Evolutionary conservation across 73 alveolate species (phyloP).

Genomic region (Uronychia setigera): DNA sequence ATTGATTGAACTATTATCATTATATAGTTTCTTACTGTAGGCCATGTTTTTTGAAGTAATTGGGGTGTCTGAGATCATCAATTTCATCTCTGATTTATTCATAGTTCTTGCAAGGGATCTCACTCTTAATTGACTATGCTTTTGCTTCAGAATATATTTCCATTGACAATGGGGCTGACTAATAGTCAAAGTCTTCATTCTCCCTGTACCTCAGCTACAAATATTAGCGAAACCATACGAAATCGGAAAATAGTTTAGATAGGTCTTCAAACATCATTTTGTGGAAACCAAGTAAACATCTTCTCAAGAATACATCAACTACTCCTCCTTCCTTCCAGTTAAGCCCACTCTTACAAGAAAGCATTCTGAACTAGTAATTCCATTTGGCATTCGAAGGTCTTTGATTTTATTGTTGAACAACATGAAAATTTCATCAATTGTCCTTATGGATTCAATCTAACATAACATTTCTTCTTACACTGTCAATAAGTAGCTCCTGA

Average conservation of each 20-base stretch:
- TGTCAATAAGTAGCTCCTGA: neutral
- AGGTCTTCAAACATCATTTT: constrained; percentile 62
- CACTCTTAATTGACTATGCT: constrained; percentile 33
- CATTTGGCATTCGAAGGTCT: neutral
- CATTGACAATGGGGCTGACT: neutral
- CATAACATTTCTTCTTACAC: neutral
- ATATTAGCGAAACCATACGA: neutral
- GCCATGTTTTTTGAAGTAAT: constrained; percentile 33
- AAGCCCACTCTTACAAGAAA: neutral
- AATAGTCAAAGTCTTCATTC: neutral
- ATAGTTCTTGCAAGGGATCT: constrained; percentile 21
- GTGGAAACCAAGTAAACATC: constrained; percentile 34
- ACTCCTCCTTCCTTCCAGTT: constrained; percentile 29
- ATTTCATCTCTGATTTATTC: constrained; percentile 17
- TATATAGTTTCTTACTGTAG: neutral
- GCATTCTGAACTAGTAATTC: neutral
- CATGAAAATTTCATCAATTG: neutral
- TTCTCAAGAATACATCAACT: constrained; percentile 35
- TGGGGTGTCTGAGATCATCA: constrained; percentile 19
- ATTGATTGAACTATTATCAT: constrained; percentile 6
- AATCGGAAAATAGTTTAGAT: constrained; percentile 16
- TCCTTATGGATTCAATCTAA: neutral
- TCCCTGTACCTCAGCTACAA: neutral
- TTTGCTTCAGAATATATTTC: constrained; percentile 22
- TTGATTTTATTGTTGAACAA: neutral